phyloP scores from a whole-genome alignment of 116 monocot species.

The Trichopus zeylanicus region DNA sequence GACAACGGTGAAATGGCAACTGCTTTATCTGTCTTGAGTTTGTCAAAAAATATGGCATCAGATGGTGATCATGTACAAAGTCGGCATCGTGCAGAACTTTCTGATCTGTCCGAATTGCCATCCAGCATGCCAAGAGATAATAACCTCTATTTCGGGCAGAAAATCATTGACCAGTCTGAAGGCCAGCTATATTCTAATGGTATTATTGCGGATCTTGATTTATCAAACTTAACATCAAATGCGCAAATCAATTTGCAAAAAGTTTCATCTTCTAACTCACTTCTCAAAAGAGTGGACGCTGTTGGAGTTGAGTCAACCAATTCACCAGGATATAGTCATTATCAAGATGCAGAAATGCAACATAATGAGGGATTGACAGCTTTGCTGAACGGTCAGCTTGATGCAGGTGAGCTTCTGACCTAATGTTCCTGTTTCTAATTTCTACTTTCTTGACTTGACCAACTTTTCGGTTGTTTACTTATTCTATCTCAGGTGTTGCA shows the following conservation, averaged over 20 bases:
- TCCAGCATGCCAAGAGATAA: constrained; percentile 9
- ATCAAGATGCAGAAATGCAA: constrained; percentile 20
- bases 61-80: constrained; percentile 13
- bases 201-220: constrained; percentile 12
- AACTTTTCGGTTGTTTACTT: background rate
- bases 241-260: constrained; percentile 28
- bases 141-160: constrained; percentile 9
- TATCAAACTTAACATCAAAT: constrained; percentile 25
- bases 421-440: background rate
- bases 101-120: constrained; percentile 10
- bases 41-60: no score
- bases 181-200: no score
- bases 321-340: constrained; percentile 14
- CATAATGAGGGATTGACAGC: constrained; percentile 19
- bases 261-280: constrained; percentile 7
- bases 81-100: constrained; percentile 5
- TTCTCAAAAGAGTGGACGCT: constrained; percentile 17
- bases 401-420: constrained; percentile 37
- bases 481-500: constrained; percentile 16
- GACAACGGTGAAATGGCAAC: no score
- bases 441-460: background rate
- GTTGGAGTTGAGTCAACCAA: constrained; percentile 13
- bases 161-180: background rate
- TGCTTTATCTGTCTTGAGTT: no score
- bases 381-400: constrained; percentile 40